Conservation (phyloP, 176 grass and related monocot species). For the Rhynchospora breviuscula region DNA sequence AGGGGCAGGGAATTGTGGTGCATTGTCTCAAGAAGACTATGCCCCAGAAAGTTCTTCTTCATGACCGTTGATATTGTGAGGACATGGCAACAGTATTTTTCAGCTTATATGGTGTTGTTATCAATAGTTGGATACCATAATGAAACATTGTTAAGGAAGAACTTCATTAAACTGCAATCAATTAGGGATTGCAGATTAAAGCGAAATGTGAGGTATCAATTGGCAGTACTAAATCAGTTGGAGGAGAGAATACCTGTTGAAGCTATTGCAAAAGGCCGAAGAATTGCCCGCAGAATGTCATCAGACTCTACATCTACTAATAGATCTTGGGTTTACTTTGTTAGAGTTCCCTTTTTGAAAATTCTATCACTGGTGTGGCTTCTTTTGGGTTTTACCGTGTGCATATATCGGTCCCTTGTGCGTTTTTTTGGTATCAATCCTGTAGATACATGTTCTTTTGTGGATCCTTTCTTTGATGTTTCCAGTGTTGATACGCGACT, state of each 20-base stretch:
- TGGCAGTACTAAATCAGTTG: slow-evolving; percentile 44
- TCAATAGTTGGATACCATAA: slow-evolving; percentile 55
- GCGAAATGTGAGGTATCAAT: slow-evolving; percentile 38
- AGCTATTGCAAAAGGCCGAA: slow-evolving; percentile 56
- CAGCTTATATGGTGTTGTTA: slow-evolving; percentile 56
- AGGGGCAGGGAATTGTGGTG: slow-evolving; percentile 64
- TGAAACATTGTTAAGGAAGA: slow-evolving; percentile 37
- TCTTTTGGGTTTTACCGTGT: slow-evolving; percentile 42
- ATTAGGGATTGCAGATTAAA: slow-evolving; percentile 35
- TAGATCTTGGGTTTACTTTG: slow-evolving; percentile 21
- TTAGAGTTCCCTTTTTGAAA: slow-evolving; percentile 35
- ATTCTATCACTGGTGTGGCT: slow-evolving; percentile 35
- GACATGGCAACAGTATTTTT: slow-evolving; percentile 53
- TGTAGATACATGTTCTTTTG: slow-evolving; percentile 11
- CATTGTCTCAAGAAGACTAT: slow-evolving; percentile 33
- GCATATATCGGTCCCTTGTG: slow-evolving; percentile 34
- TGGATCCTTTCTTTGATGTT: slow-evolving; percentile 34
- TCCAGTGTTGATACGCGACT: slow-evolving; percentile 35
- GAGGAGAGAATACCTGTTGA: slow-evolving; percentile 67
- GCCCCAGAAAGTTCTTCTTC: slow-evolving; percentile 38
- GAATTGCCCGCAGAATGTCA: slow-evolving; percentile 46
- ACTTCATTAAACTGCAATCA: slow-evolving; percentile 31
- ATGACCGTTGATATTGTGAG: slow-evolving; percentile 39
- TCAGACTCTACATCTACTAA: slow-evolving; percentile 13
- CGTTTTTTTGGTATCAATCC: slow-evolving; percentile 15